Conservation (phyloP, 306 rosid genomes). For the Alnus rubra region DNA sequence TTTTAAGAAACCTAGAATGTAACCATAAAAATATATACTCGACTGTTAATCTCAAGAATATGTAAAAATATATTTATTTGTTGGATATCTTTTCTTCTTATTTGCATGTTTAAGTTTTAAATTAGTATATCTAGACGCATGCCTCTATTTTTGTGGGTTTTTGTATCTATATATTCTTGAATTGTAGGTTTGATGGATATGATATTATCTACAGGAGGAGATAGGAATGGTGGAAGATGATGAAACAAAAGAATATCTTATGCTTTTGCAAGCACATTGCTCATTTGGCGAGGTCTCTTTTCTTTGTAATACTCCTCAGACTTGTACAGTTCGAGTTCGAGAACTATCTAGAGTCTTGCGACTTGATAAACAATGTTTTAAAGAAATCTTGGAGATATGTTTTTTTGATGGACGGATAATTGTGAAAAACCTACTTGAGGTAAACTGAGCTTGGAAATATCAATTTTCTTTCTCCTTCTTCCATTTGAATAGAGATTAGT, state of each 20-base stretch:
- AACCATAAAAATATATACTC: neutral
- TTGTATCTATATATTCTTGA: neutral
- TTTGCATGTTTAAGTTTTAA: neutral
- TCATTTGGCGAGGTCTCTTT: conserved; percentile 64
- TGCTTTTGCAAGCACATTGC: conserved; percentile 32
- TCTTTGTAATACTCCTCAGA: conserved; percentile 58
- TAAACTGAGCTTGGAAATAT: conserved; percentile 11
- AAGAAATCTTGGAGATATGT: conserved; percentile 48
- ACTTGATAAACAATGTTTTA: conserved; percentile 58
- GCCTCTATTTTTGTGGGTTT: neutral
- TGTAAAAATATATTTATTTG: neutral
- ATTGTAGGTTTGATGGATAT: conserved; percentile 8
- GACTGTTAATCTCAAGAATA: neutral
- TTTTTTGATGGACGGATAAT: conserved; percentile 55
- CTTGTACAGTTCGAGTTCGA: conserved; percentile 39
- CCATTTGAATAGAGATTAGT: neutral
- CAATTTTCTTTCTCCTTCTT: no score
- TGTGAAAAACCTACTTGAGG: conserved; percentile 65
- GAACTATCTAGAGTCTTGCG: conserved; percentile 59
- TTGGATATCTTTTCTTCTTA: neutral
- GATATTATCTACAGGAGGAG: conserved; percentile 40
- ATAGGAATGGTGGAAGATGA: conserved; percentile 36
- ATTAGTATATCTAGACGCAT: neutral
- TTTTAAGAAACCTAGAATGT: neutral
- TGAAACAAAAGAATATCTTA: conserved; percentile 32